Base-by-base conservation (phyloP, 2,329 filamentous ascomycete species). In the Colletotrichum tropicicola region DNA sequence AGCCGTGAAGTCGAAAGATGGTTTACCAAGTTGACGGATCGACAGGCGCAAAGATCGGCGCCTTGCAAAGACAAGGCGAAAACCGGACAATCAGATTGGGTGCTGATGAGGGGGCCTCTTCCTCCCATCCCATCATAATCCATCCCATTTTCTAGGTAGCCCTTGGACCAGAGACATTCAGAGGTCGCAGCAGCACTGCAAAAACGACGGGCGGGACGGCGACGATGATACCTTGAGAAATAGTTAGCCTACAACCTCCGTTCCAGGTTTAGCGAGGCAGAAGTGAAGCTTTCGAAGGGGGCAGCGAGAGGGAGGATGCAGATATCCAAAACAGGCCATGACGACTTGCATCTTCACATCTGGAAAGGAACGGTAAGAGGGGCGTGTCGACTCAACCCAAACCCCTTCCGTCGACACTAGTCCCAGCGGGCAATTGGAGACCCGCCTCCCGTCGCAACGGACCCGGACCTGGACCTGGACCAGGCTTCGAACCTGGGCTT, bases 371-470 rank as follows among this genome's bases (percentile, higher is more conserved):
- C 10, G 15, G 28, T 30, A 51, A 27, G 28, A 41, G 57, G 49
- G 57, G 56, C 23, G 13, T 44, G 15, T 37, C 49, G 44, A 65
- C 35, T 39, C 23, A 44, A 51, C 23, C 61, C 49, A 65, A 61
- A 12, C 62, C 57, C 39, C 44, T 65, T 56, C 17, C 27, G 62
- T 45, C 49, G 53, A 45, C 41, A 56, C 53, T 65, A 62, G 62
- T 47, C 43, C 44, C 37, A 15, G 49, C 49, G 49, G 62, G 62
- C 51, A 45, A 56, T 62, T 56, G 57, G 39, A 62, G 59, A 64
- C 52, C 63, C 59, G 52, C 59, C 59, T 37, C 43, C 59, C 63
- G 59, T 63, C 12, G 32, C 45, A 44, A 43, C 52, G 25, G 52
- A 27, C 45, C 45, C 41, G 48, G 49, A 48, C 32, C 47, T 54